Evolutionary conservation across 306 rosid species (phyloP).

Genomic region (Adenanthera pavonina): DNA sequence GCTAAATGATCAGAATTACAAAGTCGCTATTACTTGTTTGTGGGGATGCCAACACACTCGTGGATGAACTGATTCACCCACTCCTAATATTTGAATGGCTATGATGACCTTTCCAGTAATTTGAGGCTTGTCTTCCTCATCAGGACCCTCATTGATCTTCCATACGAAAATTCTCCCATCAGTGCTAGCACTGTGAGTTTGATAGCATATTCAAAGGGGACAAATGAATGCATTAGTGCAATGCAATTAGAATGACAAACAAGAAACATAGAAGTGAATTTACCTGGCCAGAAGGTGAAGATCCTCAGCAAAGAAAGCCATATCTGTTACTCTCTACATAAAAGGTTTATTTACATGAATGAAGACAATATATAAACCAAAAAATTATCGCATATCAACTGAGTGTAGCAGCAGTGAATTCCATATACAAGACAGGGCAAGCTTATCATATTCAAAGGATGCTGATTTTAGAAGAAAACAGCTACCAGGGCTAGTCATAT

Average conservation of each 20-base stretch:
- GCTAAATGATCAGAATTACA: constrained; percentile 18
- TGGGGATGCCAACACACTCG: constrained; percentile 86
- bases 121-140: constrained; percentile 77
- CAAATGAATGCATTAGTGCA: neutral
- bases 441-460: constrained; percentile 17
- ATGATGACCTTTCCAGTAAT: constrained; percentile 63
- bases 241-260: constrained; percentile 32
- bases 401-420: constrained; percentile 29
- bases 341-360: constrained; percentile 21
- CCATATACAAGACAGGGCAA: neutral
- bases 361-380: constrained; percentile 1
- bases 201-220: constrained; percentile 32
- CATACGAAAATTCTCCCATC: constrained; percentile 73
- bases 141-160: constrained; percentile 74
- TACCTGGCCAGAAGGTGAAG: constrained; percentile 81
- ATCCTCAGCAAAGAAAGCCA: constrained; percentile 82
- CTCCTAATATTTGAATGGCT: constrained; percentile 69
- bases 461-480: constrained; percentile 12
- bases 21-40: constrained; percentile 63
- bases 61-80: constrained; percentile 64
- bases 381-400: constrained; percentile 19
- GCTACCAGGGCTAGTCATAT: constrained; percentile 1
- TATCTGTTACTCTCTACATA: constrained; percentile 73
- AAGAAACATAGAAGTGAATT: constrained; percentile 31
- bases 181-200: constrained; percentile 61